Evolutionary conservation across 2,329 filamentous ascomycete species (phyloP).

Genomic region (Plectosphaerella cucumerina): DNA sequence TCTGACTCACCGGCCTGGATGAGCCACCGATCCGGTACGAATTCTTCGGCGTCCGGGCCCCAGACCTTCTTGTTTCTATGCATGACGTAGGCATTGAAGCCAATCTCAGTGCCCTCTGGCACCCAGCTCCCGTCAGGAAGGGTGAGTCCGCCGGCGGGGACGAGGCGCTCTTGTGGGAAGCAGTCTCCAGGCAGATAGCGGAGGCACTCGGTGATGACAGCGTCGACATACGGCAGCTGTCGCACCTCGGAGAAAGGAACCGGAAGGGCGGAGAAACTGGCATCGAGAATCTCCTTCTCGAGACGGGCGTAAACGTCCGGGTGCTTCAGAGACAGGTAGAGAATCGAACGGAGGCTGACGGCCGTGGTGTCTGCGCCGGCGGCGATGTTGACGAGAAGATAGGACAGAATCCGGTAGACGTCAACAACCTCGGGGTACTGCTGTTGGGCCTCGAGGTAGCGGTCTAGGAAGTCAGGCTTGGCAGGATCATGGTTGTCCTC

Average conservation of each 20-base stretch:
- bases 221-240: slow-evolving; percentile 39
- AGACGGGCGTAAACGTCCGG: slow-evolving; percentile 20
- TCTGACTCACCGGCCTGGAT: slow-evolving; percentile 23
- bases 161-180: slow-evolving; percentile 44
- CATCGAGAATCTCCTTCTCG: slow-evolving; percentile 28
- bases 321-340: slow-evolving; percentile 32
- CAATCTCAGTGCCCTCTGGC: slow-evolving; percentile 31
- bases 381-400: slow-evolving; percentile 25
- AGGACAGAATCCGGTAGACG: slow-evolving; percentile 13
- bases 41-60: slow-evolving; percentile 38
- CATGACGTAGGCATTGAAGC: slow-evolving; percentile 35
- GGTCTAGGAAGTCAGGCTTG: slow-evolving; percentile 31
- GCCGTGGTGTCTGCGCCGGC: slow-evolving; percentile 33
- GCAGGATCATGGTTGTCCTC: slow-evolving; percentile 20
- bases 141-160: slow-evolving; percentile 33
- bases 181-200: slow-evolving; percentile 44
- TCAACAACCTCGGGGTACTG: slow-evolving; percentile 18
- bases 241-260: slow-evolving; percentile 20
- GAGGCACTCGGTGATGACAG: slow-evolving; percentile 46
- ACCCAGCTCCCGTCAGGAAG: slow-evolving; percentile 31
- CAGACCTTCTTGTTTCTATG: slow-evolving; percentile 34
- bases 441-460: slow-evolving; percentile 33
- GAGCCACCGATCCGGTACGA: slow-evolving; percentile 45
- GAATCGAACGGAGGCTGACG: slow-evolving; percentile 24
- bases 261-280: background rate